Evolutionary conservation across 352 stramenopile species (phyloP).

Genomic region (Plasmopara viticola): DNA sequence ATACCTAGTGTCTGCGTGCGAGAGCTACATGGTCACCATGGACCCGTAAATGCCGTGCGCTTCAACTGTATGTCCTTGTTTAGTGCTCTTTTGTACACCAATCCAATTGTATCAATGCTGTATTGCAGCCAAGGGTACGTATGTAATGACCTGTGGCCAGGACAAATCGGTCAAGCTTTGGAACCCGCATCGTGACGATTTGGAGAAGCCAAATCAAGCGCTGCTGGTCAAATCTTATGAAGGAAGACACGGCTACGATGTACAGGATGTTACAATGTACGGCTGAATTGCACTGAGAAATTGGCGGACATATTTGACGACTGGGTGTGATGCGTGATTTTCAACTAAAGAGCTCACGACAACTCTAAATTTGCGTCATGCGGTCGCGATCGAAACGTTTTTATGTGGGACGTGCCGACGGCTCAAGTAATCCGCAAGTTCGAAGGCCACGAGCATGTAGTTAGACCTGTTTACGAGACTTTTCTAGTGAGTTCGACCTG

Average conservation of each 20-base stretch:
- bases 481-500: not conserved
- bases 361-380: constrained; percentile 86
- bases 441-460: constrained; percentile 74
- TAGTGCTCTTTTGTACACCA: not conserved
- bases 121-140: constrained; percentile 71
- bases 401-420: constrained; percentile 86
- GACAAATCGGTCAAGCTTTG: constrained; percentile 83
- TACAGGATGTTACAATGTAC: constrained; percentile 86
- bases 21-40: constrained; percentile 59
- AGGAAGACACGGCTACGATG: constrained; percentile 82
- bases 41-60: constrained; percentile 67
- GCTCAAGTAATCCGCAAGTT: constrained; percentile 85
- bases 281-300: constrained; percentile 3
- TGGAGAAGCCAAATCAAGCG: constrained; percentile 49
- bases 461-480: not conserved
- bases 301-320: not conserved
- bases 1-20: constrained; percentile 33
- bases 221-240: constrained; percentile 84
- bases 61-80: constrained; percentile 56
- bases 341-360: constrained; percentile 53
- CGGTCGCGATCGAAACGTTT: constrained; percentile 78
- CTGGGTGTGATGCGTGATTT: not conserved
- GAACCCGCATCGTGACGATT: constrained; percentile 78
- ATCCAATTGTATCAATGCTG: not conserved
- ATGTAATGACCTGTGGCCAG: constrained; percentile 86